Evolutionary conservation across 495 filamentous ascomycete species (phyloP).

Genomic region (Sordaria brevicollis): DNA sequence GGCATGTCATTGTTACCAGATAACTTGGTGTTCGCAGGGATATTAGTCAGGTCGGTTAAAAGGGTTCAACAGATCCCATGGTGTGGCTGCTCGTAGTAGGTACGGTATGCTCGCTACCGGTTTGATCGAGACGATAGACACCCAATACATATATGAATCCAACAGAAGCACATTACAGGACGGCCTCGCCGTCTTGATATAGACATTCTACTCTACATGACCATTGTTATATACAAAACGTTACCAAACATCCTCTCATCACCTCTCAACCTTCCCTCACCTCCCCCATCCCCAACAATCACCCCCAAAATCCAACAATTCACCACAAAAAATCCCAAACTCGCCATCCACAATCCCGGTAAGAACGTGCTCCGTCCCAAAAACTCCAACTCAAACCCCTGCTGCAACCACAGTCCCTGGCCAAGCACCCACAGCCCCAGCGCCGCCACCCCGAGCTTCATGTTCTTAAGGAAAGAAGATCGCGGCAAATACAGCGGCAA

Average conservation of each 20-base stretch:
- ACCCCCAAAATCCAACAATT: slow-evolving; percentile 83
- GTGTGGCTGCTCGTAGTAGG: neutral
- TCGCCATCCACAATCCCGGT: slow-evolving; percentile 67
- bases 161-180: neutral
- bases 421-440: slow-evolving; percentile 59
- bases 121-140: neutral
- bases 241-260: neutral
- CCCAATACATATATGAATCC: neutral
- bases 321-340: slow-evolving; percentile 68
- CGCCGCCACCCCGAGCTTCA: slow-evolving; percentile 50
- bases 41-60: neutral
- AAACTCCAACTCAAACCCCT: slow-evolving; percentile 83
- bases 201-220: neutral
- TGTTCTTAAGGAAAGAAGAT: slow-evolving; percentile 56
- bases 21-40: neutral
- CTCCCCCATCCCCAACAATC: slow-evolving; percentile 55
- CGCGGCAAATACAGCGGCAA: slow-evolving; percentile 81
- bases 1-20: neutral
- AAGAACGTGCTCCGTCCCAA: slow-evolving; percentile 75
- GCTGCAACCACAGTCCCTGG: slow-evolving; percentile 76
- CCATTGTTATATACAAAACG: neutral
- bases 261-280: neutral
- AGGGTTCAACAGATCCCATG: neutral
- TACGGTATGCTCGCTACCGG: neutral
- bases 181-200: neutral